A percentile compares a stretch with the other conserved stretches of the same genome.
phyloP scores from a whole-genome alignment of 768 basidiomycete genomes.

The Wakefieldia striispora region DNA sequence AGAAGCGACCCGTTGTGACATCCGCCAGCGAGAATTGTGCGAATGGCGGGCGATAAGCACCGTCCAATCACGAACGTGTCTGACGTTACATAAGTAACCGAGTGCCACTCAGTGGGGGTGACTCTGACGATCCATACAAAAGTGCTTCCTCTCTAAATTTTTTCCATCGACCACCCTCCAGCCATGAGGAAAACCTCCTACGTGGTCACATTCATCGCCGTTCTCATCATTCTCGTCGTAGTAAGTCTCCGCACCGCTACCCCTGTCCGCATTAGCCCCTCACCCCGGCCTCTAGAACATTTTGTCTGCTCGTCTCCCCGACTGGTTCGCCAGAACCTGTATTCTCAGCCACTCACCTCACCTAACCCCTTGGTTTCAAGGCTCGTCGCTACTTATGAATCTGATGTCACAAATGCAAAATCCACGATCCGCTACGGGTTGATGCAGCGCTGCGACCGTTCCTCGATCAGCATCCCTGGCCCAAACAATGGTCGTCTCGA shows the following conservation, averaged over 20 bases:
- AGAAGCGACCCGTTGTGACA: not conserved
- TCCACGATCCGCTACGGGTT: slow-evolving; percentile 61
- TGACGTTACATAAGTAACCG: too few relatives aligned
- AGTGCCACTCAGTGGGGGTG: too few relatives aligned
- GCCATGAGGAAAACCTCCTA: slow-evolving; percentile 72
- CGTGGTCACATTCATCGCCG: slow-evolving; percentile 57
- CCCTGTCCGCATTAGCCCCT: not conserved
- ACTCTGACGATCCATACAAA: too few relatives aligned
- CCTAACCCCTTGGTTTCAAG: slow-evolving; percentile 35
- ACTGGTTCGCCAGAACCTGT: slow-evolving; percentile 52
- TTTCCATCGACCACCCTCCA: not conserved
- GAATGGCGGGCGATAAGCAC: slow-evolving; percentile 21
- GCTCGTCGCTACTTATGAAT: slow-evolving; percentile 37
- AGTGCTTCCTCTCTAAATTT: not conserved
- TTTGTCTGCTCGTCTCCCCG: slow-evolving; percentile 51
- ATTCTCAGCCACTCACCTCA: slow-evolving; percentile 10
- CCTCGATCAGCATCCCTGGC: slow-evolving; percentile 46
- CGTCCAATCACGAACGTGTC: not conserved
- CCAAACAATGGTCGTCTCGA: slow-evolving; percentile 41
- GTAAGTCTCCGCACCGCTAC: slow-evolving; percentile 36
- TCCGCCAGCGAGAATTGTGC: slow-evolving; percentile 22
- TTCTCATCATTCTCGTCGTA: slow-evolving; percentile 47
- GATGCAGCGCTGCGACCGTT: slow-evolving; percentile 52
- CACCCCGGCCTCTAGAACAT: slow-evolving; percentile 44
- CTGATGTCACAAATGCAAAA: slow-evolving; percentile 45